phyloP scores from a whole-genome alignment of 306 rosid genomes.

The Phaseolus lunatus region DNA sequence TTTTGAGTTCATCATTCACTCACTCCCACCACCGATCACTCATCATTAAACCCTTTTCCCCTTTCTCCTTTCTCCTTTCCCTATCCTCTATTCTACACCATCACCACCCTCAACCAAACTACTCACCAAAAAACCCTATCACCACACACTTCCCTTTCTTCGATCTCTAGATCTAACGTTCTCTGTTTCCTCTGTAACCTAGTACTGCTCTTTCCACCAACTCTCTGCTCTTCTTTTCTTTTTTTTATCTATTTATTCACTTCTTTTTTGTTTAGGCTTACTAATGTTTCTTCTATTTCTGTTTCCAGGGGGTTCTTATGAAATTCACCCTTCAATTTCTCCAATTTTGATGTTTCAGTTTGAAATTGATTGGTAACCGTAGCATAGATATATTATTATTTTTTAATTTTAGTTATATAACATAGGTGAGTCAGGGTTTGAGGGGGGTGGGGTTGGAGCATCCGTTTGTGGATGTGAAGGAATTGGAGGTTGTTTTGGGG shows the following conservation, averaged over 20 bases:
- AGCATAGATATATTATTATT: not conserved
- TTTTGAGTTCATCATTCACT: slow-evolving; percentile 32
- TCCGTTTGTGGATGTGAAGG: slow-evolving; percentile 79
- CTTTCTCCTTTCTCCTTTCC: slow-evolving; percentile 12
- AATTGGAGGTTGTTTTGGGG: slow-evolving; percentile 62
- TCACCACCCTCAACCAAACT: slow-evolving; percentile 27
- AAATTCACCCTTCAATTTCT: slow-evolving; percentile 27
- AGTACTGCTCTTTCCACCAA: not conserved
- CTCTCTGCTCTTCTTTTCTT: not conserved
- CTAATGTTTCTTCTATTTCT: not conserved
- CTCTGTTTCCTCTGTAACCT: slow-evolving; percentile 17
- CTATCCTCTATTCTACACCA: not conserved
- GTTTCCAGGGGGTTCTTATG: slow-evolving; percentile 33
- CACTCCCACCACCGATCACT: slow-evolving; percentile 12
- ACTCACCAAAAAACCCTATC: slow-evolving; percentile 55
- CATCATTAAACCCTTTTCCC: slow-evolving; percentile 33
- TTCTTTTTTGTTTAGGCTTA: not conserved
- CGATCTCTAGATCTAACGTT: slow-evolving; percentile 85
- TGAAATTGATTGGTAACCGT: slow-evolving; percentile 3
- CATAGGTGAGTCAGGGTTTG: slow-evolving; percentile 21
- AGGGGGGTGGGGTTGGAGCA: slow-evolving; percentile 50
- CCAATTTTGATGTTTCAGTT: slow-evolving; percentile 23
- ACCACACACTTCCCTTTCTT: slow-evolving; percentile 53
- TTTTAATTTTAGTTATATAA: not conserved
- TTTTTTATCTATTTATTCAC: not conserved